Base-by-base conservation (phyloP, 2,329 filamentous ascomycete species). In the Dryadomyces quercivorus region DNA sequence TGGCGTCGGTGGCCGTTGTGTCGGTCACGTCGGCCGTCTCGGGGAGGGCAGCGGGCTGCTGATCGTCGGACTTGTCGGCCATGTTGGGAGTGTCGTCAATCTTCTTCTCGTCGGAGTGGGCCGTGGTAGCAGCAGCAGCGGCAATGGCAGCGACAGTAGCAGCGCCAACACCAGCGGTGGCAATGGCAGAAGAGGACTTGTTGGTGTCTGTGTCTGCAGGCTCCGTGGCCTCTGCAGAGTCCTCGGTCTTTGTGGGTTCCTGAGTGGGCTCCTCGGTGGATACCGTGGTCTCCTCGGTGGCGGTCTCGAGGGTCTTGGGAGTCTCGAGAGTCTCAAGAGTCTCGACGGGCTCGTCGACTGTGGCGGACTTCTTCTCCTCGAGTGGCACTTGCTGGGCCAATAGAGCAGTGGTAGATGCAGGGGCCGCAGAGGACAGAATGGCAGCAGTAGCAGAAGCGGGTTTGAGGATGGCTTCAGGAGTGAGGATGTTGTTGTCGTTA, bases 401-500 rank as follows among this genome's bases (percentile, higher is more conserved):
- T 45, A 74, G 76, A 57, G 83, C 81, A 42, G 86, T 89, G 50
- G 85, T 85, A 38, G 86, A 82, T 57, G 78, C 75, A 54, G 86
- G 84, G n/a, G 80, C 76, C 50, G 78, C 84, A 44, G 81, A 82
- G 60, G 79, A 85, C 66, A 85, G 77, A 56, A 76, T 75, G 55
- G 71, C 70, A 51, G 65, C 70, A 56, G 76, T 72, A 47, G 74
- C 71, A 55, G 75, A 65, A 52, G 73, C 70, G 50, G 65, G 68
- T 61, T 68, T 69, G 57, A 69, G 61, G 53, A 95, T 85, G 65
- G 88, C 78, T 59, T 89, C 80, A 56, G 86, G 82, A 44, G 80
- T 79, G 55, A 98, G 79, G 60, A 96, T 82, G 81, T 97, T 97
- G 78, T 97, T 97, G 63, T 90, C 76, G 77, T 92, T 95, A 64